A percentile compares a stretch with the other conserved stretches of the same genome.
Conservation (phyloP, 345 rosid species). For the Eutrema heterophyllum region DNA sequence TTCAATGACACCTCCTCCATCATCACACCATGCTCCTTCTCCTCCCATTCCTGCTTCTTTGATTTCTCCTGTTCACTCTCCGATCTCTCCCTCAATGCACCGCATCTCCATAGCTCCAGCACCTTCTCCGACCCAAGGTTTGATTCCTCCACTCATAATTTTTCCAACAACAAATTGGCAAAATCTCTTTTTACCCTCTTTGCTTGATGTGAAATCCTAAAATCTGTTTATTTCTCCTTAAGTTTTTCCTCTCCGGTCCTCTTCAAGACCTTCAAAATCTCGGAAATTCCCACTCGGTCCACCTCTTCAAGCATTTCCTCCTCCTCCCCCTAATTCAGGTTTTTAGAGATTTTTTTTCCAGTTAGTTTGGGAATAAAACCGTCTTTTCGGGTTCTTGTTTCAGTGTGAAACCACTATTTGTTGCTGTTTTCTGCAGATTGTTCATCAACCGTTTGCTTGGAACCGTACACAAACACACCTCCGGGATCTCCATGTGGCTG, state of each 20-base stretch:
- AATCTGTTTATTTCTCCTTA: slow-evolving; percentile 27
- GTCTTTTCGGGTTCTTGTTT: not conserved
- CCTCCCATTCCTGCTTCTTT: slow-evolving; percentile 42
- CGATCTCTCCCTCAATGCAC: slow-evolving; percentile 34
- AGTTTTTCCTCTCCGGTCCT: slow-evolving; percentile 40
- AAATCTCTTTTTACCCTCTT: not conserved
- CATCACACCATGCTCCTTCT: slow-evolving; percentile 43
- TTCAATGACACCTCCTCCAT: slow-evolving; percentile 43
- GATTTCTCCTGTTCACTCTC: slow-evolving; percentile 33
- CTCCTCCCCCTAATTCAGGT: slow-evolving; percentile 98
- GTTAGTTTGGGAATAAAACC: not conserved
- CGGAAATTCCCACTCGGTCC: slow-evolving; percentile 54
- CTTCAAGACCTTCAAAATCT: slow-evolving; percentile 52
- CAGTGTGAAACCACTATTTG: not conserved
- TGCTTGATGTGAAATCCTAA: slow-evolving; percentile 23
- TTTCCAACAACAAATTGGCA: not conserved
- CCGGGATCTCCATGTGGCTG: slow-evolving; percentile 95
- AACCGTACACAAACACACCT: slow-evolving; percentile 85
- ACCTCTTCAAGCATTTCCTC: slow-evolving; percentile 69
- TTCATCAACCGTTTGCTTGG: slow-evolving; percentile 58
- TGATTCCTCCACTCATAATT: slow-evolving; percentile 32
- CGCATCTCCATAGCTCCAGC: slow-evolving; percentile 45
- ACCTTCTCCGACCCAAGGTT: slow-evolving; percentile 43
- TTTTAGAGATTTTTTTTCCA: not conserved
- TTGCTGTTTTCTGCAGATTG: slow-evolving; percentile 60